Evolutionary conservation across 768 basidiomycete genomes (phyloP).

Genomic region (Tylopilus cervinicoccineus): DNA sequence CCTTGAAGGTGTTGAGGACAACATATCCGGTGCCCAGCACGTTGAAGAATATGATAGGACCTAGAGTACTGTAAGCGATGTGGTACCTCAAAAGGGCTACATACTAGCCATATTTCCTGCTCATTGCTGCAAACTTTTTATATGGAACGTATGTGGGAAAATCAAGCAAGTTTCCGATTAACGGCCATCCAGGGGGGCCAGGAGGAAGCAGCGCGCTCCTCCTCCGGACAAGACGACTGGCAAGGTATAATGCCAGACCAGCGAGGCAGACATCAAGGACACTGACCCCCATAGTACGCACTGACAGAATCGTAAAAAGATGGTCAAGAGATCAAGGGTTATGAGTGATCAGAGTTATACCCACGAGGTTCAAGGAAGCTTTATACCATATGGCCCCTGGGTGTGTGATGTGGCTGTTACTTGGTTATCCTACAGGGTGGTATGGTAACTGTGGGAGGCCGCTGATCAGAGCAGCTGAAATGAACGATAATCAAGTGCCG

Average conservation of each 20-base stretch:
- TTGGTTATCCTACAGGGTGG: no score
- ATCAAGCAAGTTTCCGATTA: constrained; percentile 53
- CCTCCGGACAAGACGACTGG: background rate
- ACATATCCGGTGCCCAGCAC: constrained; percentile 44
- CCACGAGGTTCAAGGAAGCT: no score
- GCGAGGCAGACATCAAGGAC: constrained; percentile 8
- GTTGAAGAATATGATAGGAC: constrained; percentile 2
- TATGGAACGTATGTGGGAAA: constrained; percentile 50
- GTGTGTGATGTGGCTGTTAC: no score
- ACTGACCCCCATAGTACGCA: background rate
- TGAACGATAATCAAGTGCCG: no score
- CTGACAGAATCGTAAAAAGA: background rate
- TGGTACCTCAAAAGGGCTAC: background rate
- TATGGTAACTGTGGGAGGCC: no score
- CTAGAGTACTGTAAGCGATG: constrained; percentile 13
- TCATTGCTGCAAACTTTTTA: constrained; percentile 40
- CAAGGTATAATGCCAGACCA: constrained; percentile 7
- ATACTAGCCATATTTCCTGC: constrained; percentile 43
- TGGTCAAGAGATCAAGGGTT: no score
- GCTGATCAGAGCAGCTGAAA: no score
- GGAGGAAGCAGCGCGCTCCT: constrained; percentile 3
- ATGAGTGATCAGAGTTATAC: no score
- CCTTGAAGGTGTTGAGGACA: constrained; percentile 44
- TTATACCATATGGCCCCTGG: no score
- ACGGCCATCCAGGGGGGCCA: constrained; percentile 24